Base-by-base conservation (phyloP, 75 land plant species). In the Chamaecyparis obtusa region DNA sequence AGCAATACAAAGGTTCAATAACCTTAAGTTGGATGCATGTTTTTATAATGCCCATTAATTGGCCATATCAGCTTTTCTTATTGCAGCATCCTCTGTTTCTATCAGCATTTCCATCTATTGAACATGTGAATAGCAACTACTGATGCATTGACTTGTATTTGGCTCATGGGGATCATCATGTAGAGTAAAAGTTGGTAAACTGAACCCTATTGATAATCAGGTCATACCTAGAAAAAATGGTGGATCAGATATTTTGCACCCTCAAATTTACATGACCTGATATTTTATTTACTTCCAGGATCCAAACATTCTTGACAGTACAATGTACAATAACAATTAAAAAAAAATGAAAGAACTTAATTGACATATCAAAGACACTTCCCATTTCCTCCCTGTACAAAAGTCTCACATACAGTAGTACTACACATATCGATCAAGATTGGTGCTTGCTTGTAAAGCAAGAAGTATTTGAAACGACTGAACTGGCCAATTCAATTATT, bases 381-480 rank as follows among this genome's bases (percentile, higher is more conserved):
- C 83, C 54, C 46, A 74, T 74, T 74, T 74, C 76, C 76, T 74
- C 76, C 76, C 76, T 74, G 76, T 74, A 74, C 76, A 74, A 33
- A 74, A 32, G 76, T 33, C 76, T 74, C 76, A 74, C 11, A 74
- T 33, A 74, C 76, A 74, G 36, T 74, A 33, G 15, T n/a, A 19
- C 44, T 46, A 46, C 51, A 81, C 21, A 43, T 81, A n/a, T 46
- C 41, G 83, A 81, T 81, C 81, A 81, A 46, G 15, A 43, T 81
- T 81, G 49, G 83, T 49, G 10, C 5, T 46, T 81, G 44, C 46
- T n/a, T 81, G 83, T 39, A 81, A 46, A 81, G 15, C 83, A 81
- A 81, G 32, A 81, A 81, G 46, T 78, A 24, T 80, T 80, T 24
- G n/a, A 43, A 80, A 44, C 0, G 32, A 89, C 91, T 92, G 85